These are phyloP conservation scores for Colletotrichum tanaceti DNA, from an alignment of 2,329 filamentous ascomycete genomes.

Conservation along the genomic window DNA sequence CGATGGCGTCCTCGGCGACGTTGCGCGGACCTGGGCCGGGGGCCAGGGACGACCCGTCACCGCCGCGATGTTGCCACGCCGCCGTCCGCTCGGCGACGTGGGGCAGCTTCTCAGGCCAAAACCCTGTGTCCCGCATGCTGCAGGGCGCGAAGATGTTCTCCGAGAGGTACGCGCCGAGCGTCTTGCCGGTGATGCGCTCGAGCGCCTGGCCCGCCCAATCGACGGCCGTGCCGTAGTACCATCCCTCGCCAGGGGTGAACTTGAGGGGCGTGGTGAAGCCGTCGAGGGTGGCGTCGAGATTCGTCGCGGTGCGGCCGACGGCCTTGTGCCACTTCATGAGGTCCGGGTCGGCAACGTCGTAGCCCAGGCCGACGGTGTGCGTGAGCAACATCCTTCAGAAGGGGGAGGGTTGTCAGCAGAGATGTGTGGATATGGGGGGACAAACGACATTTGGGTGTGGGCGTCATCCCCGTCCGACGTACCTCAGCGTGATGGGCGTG, in stretches of 20 bases:
- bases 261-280: constrained; percentile 57
- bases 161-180: constrained; percentile 53
- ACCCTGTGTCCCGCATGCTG: constrained; percentile 52
- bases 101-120: constrained; percentile 49
- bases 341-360: constrained; percentile 56
- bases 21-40: constrained; percentile 27
- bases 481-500: constrained; percentile 54
- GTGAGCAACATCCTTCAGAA: constrained; percentile 55
- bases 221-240: constrained; percentile 59
- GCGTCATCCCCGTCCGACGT: constrained; percentile 1
- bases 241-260: constrained; percentile 59
- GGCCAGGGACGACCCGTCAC: constrained; percentile 42
- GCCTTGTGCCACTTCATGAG: constrained; percentile 54
- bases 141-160: constrained; percentile 52
- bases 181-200: constrained; percentile 52
- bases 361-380: constrained; percentile 61
- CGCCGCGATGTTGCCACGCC: constrained; percentile 42
- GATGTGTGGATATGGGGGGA: background rate
- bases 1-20: constrained; percentile 48
- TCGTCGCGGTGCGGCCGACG: constrained; percentile 48
- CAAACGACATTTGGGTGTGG: background rate
- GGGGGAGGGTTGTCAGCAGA: background rate
- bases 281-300: constrained; percentile 49
- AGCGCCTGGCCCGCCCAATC: constrained; percentile 62
- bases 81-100: constrained; percentile 44